A percentile compares a stretch with the other conserved stretches of the same genome.
These are phyloP conservation scores for Digitaria exilis DNA, from an alignment of 202 grass and related monocot genomes.

Conservation along the genomic window DNA sequence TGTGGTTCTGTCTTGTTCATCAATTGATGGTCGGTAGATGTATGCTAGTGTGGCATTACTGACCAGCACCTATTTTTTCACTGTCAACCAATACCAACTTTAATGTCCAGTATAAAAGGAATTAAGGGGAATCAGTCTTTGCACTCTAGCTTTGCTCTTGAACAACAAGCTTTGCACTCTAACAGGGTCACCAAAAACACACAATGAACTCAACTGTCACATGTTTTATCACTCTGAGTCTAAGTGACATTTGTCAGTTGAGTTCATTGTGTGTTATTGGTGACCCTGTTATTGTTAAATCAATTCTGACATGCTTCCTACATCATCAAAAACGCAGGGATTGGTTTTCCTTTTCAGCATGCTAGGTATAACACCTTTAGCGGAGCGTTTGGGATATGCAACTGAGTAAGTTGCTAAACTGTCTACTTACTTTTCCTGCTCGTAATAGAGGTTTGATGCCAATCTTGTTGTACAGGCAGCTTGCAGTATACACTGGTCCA, in stretches of 20 bases:
- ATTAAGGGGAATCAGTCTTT: not conserved
- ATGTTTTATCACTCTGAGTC: not conserved
- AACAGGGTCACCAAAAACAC: no score
- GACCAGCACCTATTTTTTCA: not conserved
- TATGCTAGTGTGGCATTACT: not conserved
- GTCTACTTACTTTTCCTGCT: constrained; percentile 17
- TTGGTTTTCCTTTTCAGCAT: constrained; percentile 87
- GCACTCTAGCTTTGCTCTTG: not conserved
- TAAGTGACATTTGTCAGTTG: not conserved
- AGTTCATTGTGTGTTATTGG: not conserved
- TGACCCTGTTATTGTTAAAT: not conserved
- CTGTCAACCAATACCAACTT: not conserved
- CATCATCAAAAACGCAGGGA: constrained; percentile 48
- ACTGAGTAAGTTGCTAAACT: constrained; percentile 80
- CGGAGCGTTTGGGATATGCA: constrained; percentile 92
- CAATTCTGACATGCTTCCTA: constrained; percentile 19
- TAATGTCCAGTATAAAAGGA: not conserved
- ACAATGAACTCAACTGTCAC: no score
- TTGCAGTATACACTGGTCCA: constrained; percentile 79
- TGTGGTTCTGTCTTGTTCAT: not conserved
- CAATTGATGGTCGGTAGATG: not conserved
- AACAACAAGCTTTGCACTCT: no score
- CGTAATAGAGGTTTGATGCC: constrained; percentile 21
- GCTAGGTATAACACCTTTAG: constrained; percentile 85
- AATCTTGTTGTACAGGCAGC: constrained; percentile 70